Conservation (phyloP, 768 basidiomycete genomes). For the Kwoniella mangroviensis region DNA sequence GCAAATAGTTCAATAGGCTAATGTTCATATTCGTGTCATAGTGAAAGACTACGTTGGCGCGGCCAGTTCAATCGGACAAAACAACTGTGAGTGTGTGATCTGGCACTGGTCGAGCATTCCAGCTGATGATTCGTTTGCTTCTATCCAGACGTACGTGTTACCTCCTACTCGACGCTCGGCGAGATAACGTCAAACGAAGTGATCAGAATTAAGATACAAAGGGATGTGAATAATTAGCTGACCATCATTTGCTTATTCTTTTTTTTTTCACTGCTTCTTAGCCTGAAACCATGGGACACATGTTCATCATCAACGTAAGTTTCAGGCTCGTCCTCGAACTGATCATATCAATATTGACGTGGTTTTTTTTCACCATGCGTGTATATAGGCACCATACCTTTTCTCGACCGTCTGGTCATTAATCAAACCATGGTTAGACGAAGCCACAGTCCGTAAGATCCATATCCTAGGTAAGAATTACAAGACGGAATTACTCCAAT, state of each 20-base stretch:
- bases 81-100: slow-evolving; percentile 64
- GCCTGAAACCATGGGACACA: slow-evolving; percentile 77
- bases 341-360: too few relatives aligned
- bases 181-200: background rate
- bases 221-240: background rate
- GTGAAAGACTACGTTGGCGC: slow-evolving; percentile 86
- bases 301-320: slow-evolving; percentile 91
- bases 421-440: slow-evolving; percentile 92
- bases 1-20: background rate
- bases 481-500: slow-evolving; percentile 73
- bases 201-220: background rate
- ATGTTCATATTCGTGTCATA: slow-evolving; percentile 1
- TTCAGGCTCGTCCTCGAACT: background rate
- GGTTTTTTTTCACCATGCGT: too few relatives aligned
- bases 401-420: slow-evolving; percentile 86
- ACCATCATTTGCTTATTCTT: slow-evolving; percentile 1
- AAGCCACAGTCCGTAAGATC: slow-evolving; percentile 93
- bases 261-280: slow-evolving; percentile 19
- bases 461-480: slow-evolving; percentile 79
- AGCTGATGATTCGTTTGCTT: background rate
- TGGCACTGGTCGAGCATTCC: background rate
- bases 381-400: slow-evolving; percentile 70
- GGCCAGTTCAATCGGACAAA: slow-evolving; percentile 79
- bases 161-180: background rate
- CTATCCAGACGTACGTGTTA: slow-evolving; percentile 22